Percentiles rank a stretch among this genome's conserved stretches.
Evolutionary conservation across 768 basidiomycete genomes (phyloP).

Genomic region (Panaeolus papilionaceus): DNA sequence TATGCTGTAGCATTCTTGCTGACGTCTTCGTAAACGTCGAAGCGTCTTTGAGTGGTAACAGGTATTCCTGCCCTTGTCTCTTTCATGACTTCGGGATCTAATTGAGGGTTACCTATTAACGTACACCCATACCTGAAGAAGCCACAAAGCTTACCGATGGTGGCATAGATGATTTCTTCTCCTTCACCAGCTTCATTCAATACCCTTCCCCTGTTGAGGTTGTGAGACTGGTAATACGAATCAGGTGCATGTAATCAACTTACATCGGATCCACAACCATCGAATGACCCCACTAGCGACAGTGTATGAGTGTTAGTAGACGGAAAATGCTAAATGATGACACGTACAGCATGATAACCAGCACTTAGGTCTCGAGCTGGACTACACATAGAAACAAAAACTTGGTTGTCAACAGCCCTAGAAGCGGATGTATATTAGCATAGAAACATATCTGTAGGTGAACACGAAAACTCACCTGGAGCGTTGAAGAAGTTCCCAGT

Average conservation of each 20-base stretch:
- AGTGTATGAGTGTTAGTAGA: slow-evolving; percentile 8
- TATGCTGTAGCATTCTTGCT: slow-evolving; percentile 32
- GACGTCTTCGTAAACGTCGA: slow-evolving; percentile 91
- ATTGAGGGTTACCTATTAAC: not conserved
- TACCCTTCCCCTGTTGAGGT: slow-evolving; percentile 66
- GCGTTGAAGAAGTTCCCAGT: slow-evolving; percentile 94
- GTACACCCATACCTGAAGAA: no score
- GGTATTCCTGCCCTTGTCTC: slow-evolving; percentile 85
- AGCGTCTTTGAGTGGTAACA: slow-evolving; percentile 89
- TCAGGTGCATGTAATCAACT: slow-evolving; percentile 32
- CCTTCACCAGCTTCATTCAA: slow-evolving; percentile 75
- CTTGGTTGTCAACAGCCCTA: slow-evolving; percentile 95
- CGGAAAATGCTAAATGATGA: slow-evolving; percentile 10
- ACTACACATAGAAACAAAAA: slow-evolving; percentile 96
- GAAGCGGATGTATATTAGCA: slow-evolving; percentile 14
- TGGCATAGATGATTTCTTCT: slow-evolving; percentile 79
- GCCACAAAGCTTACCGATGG: slow-evolving; percentile 68
- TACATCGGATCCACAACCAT: slow-evolving; percentile 92
- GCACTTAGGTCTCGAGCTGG: slow-evolving; percentile 87
- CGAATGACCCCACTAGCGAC: slow-evolving; percentile 82
- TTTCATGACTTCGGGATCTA: slow-evolving; percentile 59
- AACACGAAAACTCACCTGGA: slow-evolving; percentile 52
- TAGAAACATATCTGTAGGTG: not conserved
- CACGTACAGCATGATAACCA: slow-evolving; percentile 85
- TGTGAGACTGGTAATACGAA: not conserved